phyloP scores from a whole-genome alignment of 495 filamentous ascomycete species.

The Ascobolus immersus region DNA sequence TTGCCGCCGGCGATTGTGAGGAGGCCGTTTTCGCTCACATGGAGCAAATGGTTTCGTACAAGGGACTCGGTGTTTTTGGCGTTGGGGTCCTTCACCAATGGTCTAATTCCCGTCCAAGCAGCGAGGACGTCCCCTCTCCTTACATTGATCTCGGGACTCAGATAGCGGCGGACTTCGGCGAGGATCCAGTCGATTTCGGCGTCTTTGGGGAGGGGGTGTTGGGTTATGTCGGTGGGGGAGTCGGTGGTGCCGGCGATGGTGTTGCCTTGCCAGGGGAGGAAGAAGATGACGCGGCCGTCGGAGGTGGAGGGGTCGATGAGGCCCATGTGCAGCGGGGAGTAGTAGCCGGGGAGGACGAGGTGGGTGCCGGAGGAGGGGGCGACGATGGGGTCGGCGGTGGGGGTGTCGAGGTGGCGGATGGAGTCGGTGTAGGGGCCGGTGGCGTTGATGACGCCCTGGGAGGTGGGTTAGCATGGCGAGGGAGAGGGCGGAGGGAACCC shows the following conservation, averaged over 20 bases:
- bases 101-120: conserved; percentile 85
- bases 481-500: too few relatives aligned
- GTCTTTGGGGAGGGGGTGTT: conserved; percentile 72
- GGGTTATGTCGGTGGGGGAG: conserved; percentile 49
- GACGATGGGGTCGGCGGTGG: conserved; percentile 55
- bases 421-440: conserved; percentile 90
- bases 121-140: conserved; percentile 84
- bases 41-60: conserved; percentile 83
- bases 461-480: too few relatives aligned
- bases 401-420: conserved; percentile 71
- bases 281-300: conserved; percentile 94
- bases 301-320: conserved; percentile 86
- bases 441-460: conserved; percentile 72
- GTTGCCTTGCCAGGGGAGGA: conserved; percentile 97
- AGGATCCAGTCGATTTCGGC: conserved; percentile 94
- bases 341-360: conserved; percentile 85
- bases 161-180: conserved; percentile 65
- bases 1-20: conserved; percentile 92
- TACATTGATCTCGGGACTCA: conserved; percentile 80
- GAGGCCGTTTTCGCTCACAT: conserved; percentile 62
- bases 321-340: conserved; percentile 84
- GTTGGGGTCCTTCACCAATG: conserved; percentile 81
- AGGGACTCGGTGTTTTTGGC: conserved; percentile 82
- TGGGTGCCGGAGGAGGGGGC: conserved; percentile 86
- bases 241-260: conserved; percentile 96